Evolutionary conservation across 2,329 filamentous ascomycete genomes (phyloP).

Genomic region (Claviceps pazoutovae): DNA sequence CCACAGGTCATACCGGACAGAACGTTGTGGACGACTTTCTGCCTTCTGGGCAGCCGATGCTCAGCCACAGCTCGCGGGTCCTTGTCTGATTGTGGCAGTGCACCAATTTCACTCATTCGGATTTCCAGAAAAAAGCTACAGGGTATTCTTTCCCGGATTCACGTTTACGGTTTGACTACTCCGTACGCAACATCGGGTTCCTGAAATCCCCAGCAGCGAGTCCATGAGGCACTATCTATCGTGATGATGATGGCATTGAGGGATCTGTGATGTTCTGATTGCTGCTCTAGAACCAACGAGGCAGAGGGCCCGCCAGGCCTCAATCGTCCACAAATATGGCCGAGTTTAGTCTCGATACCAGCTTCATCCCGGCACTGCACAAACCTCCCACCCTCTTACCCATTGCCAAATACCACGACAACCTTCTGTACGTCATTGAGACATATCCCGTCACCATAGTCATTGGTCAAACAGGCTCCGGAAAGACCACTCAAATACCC

Average conservation of each 20-base stretch:
- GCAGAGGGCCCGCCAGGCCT: background rate
- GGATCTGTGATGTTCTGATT: background rate
- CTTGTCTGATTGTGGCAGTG: background rate
- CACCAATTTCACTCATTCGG: background rate
- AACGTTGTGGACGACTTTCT: background rate
- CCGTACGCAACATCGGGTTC: background rate
- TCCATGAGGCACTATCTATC: background rate
- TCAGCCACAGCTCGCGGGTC: background rate
- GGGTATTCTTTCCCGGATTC: background rate
- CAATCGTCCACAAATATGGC: slow-evolving; percentile 25
- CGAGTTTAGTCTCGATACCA: slow-evolving; percentile 41
- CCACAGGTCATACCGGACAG: slow-evolving; percentile 13
- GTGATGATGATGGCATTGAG: background rate
- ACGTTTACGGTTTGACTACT: background rate
- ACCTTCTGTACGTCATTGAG: slow-evolving; percentile 75
- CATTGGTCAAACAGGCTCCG: slow-evolving; percentile 85
- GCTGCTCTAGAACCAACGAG: background rate
- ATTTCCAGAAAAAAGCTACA: background rate
- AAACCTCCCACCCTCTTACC: slow-evolving; percentile 75
- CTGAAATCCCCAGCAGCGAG: background rate
- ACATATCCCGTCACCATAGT: slow-evolving; percentile 74
- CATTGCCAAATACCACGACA: slow-evolving; percentile 69
- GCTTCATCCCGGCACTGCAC: slow-evolving; percentile 68
- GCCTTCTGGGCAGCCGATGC: background rate
- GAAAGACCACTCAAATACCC: slow-evolving; percentile 91